phyloP scores from a whole-genome alignment of 78 protist species.

The Tieghemostelium lacteum region DNA sequence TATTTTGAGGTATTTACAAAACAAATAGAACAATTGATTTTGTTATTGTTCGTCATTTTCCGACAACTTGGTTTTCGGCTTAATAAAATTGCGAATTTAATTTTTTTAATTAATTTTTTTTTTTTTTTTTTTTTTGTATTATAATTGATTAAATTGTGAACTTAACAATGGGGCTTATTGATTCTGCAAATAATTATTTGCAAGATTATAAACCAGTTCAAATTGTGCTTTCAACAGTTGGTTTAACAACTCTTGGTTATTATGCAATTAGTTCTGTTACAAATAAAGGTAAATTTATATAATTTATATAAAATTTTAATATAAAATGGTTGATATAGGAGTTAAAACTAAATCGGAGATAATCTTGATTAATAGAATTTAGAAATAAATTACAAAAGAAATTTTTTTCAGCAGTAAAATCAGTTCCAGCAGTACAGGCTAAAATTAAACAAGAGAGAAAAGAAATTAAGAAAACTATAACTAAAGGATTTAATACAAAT shows the following conservation, averaged over 20 bases:
- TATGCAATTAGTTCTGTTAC: background rate
- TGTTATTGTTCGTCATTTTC: too few species aligned
- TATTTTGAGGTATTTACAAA: background rate
- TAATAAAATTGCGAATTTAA: background rate
- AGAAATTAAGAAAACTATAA: slow-evolving; percentile 16
- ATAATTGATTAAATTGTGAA: background rate
- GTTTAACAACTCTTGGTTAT: slow-evolving; percentile 31
- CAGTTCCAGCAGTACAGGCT: slow-evolving; percentile 30
- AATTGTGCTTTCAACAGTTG: slow-evolving; percentile 44
- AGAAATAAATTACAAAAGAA: slow-evolving; percentile 17
- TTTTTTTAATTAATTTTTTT: background rate
- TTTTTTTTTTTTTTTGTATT: slow-evolving; percentile 12
- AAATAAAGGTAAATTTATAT: slow-evolving; percentile 38
- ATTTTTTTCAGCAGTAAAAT: slow-evolving; percentile 23
- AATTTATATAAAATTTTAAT: background rate
- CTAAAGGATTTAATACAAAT: slow-evolving; percentile 28
- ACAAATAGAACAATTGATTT: slow-evolving; percentile 43
- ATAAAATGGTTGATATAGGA: background rate
- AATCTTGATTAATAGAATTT: slow-evolving; percentile 10
- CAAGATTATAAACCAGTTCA: slow-evolving; percentile 31
- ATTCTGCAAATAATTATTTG: slow-evolving; percentile 16
- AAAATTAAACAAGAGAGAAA: slow-evolving; percentile 40
- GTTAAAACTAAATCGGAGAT: background rate
- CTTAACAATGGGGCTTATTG: background rate
- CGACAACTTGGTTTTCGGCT: too few species aligned